Percentiles rank a stretch among this genome's conserved stretches.
Conservation (phyloP, 371 early-diverging fungal genomes). For the Mortierella sp. region DNA sequence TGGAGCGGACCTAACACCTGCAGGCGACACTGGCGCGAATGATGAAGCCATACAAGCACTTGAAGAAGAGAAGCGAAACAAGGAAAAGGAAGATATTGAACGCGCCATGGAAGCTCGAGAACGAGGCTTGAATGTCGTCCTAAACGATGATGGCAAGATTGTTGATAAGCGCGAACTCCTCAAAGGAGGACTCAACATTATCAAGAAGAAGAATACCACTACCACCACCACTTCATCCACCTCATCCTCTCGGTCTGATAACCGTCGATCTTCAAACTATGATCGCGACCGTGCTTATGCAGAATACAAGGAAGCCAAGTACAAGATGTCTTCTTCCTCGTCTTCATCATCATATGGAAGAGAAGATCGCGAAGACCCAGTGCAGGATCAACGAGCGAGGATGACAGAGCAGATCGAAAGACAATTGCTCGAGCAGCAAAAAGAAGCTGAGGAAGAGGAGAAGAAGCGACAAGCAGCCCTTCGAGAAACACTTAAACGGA, state of each 20-base stretch:
- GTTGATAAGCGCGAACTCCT: constrained; percentile 85
- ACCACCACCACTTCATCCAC: constrained; percentile 25
- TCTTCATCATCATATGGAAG: constrained; percentile 15
- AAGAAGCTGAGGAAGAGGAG: constrained; percentile 61
- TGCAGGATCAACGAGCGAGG: constrained; percentile 58
- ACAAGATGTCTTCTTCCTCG: constrained; percentile 14
- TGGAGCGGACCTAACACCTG: constrained; percentile 1
- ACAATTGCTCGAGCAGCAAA: constrained; percentile 63
- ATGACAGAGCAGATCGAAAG: constrained; percentile 57
- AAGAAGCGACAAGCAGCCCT: constrained; percentile 64
- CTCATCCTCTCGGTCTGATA: constrained; percentile 53
- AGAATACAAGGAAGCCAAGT: constrained; percentile 38
- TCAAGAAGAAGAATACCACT: constrained; percentile 30
- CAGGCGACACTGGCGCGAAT: neutral
- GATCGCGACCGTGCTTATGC: constrained; percentile 33
- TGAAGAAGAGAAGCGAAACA: constrained; percentile 54
- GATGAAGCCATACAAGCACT: constrained; percentile 45
- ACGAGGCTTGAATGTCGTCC: constrained; percentile 61
- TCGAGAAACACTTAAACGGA: constrained; percentile 64
- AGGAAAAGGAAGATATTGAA: constrained; percentile 44
- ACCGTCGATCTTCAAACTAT: constrained; percentile 13
- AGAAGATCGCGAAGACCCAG: constrained; percentile 54
- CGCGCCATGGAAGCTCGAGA: constrained; percentile 50
- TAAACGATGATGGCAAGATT: constrained; percentile 82
- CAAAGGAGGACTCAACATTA: constrained; percentile 81